These are phyloP conservation scores for Aquilaria agallochum DNA, from an alignment of 441 rosid genomes.

Conservation along the genomic window DNA sequence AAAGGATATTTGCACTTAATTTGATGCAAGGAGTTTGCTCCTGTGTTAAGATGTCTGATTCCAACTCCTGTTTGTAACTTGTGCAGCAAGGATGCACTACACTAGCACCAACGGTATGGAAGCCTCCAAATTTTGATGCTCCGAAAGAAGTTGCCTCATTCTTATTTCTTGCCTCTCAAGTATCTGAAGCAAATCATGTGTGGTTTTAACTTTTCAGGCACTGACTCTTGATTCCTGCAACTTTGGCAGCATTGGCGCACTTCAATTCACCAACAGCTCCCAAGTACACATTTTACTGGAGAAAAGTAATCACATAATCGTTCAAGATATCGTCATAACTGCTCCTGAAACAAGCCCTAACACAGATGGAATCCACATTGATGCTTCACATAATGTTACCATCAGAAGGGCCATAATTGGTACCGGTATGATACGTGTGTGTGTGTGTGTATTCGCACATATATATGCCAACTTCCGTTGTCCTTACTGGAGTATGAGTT, in stretches of 20 bases:
- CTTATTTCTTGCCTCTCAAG: neutral
- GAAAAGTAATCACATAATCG: constrained; percentile 2
- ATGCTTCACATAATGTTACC: constrained; percentile 16
- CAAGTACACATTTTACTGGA: constrained; percentile 19
- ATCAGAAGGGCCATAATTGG: constrained; percentile 15
- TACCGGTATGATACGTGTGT: constrained; percentile 18
- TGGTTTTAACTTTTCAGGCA: constrained; percentile 18
- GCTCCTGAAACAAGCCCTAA: constrained; percentile 29
- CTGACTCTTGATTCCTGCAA: constrained; percentile 20
- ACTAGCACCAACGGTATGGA: constrained; percentile 31
- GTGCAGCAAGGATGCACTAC: constrained; percentile 27
- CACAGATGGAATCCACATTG: constrained; percentile 32
- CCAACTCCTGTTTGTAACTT: neutral
- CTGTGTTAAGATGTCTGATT: neutral
- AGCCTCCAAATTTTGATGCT: neutral
- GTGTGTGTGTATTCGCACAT: neutral
- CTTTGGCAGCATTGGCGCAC: constrained; percentile 14
- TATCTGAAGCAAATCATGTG: too few relatives aligned
- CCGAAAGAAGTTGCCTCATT: neutral
- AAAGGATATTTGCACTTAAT: neutral
- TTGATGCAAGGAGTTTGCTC: neutral
- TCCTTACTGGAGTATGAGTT: neutral
- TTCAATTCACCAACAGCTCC: constrained; percentile 23
- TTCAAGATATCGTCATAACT: constrained; percentile 16
- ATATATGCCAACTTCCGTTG: too few relatives aligned